Conservation (phyloP, 1,139 yeast species). For the Kodamaea ohmeri region DNA sequence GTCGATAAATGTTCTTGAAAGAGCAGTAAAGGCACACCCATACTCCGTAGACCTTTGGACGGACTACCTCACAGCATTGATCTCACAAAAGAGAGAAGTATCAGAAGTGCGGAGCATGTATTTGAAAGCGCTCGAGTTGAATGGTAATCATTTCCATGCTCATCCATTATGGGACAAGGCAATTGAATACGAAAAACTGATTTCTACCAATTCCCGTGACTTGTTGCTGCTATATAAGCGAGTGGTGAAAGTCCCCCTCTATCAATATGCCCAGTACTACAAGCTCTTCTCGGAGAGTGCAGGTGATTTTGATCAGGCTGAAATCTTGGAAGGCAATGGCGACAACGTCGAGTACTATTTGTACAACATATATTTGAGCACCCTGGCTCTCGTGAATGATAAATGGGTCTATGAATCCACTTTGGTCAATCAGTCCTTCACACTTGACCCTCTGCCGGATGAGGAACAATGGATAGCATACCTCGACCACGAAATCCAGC, state of each 20-base stretch:
- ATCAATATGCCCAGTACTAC: slow-evolving; percentile 67
- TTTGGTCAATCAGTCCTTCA: slow-evolving; percentile 45
- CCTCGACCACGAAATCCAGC: slow-evolving; percentile 41
- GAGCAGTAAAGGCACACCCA: slow-evolving; percentile 51
- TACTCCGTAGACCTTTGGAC: slow-evolving; percentile 63
- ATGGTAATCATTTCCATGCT: slow-evolving; percentile 59
- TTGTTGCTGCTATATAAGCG: slow-evolving; percentile 39
- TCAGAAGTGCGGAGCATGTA: slow-evolving; percentile 22
- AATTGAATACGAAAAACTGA: slow-evolving; percentile 44
- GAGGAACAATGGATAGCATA: slow-evolving; percentile 50
- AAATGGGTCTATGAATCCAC: slow-evolving; percentile 63
- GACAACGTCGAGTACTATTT: slow-evolving; percentile 33
- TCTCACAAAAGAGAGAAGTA: slow-evolving; percentile 27
- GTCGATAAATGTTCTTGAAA: slow-evolving; percentile 46
- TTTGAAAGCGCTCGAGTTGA: slow-evolving; percentile 33
- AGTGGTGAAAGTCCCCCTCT: slow-evolving; percentile 55
- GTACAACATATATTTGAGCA: slow-evolving; percentile 38
- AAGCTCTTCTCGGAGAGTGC: slow-evolving; percentile 45
- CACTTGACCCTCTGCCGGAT: slow-evolving; percentile 21
- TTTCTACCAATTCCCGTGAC: slow-evolving; percentile 15
- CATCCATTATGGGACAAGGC: slow-evolving; percentile 67
- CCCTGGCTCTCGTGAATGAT: slow-evolving; percentile 51
- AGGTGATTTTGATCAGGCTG: slow-evolving; percentile 1
- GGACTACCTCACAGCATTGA: slow-evolving; percentile 55
- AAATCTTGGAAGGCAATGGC: background rate